Base-by-base conservation (phyloP, 352 stramenopile species). In the Phytopythium chamaehyphon region DNA sequence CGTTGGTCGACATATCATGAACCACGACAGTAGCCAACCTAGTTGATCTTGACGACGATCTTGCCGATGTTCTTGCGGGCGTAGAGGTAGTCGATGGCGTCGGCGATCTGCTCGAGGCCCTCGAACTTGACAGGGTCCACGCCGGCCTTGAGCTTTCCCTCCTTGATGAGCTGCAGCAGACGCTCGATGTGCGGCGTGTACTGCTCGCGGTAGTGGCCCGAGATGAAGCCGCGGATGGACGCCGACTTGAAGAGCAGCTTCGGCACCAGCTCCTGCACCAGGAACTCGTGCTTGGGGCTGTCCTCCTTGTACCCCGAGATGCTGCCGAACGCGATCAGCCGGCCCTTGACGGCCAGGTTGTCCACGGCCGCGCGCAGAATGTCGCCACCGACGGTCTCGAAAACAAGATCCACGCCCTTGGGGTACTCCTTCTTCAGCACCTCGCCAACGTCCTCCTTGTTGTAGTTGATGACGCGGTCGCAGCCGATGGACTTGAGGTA, bases 391-490 rank as follows among this genome's bases (percentile, higher is more conserved):
- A 86, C 66, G 10, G 60, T 79, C 57, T 86, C 76, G 37, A 86
- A 87, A 11, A 88, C 79, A 47, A 90, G 70, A 40, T 90, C 61
- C 6, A 90, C 54, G 4, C 73, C 73, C 36, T 83, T 74, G 21
- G 75, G 73, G 64, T 91, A 76, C 75, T 88, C 76, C 12, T 67
- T 77, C 71, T 85, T 78, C 10, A 87, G 60, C 67, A 83, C 70
- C 23, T 76, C 52, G 35, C 46, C 55, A 21, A 86, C 53, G 31
- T 71, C 72, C 44, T 89, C 75, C 61, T 91, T 76, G 18, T 69
- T 89, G 70, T 96, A 96, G 60, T 95, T 88, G 43, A 96, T 87
- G 55, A 93, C 69, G 38, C 86, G 78, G 54, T 92, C 77, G 38
- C 64, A 79, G 46, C 80, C 86, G 14, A 88, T 62, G 24, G 57